phyloP scores from a whole-genome alignment of 257 asterid species.

The Fraxinus quadrangulata region DNA sequence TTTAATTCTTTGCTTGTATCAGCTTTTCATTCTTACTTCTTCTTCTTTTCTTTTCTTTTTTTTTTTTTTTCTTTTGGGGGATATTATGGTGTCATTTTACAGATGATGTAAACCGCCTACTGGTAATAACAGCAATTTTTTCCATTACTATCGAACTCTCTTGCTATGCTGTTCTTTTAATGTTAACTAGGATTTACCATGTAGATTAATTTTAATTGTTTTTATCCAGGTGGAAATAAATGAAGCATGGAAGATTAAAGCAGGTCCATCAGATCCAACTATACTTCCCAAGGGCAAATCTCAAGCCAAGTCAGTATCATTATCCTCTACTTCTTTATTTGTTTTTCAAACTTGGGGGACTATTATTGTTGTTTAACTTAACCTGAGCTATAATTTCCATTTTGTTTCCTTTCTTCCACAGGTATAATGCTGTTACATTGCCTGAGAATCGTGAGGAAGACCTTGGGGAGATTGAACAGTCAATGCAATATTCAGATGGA shows the following conservation, averaged over 20 bases:
- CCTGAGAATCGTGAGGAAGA: conserved; percentile 61
- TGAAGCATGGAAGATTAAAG: conserved; percentile 86
- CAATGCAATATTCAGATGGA: conserved; percentile 45
- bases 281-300: conserved; percentile 65
- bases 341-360: neutral
- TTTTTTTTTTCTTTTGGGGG: neutral
- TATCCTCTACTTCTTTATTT: conserved; percentile 5
- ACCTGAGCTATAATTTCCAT: neutral
- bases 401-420: conserved; percentile 19
- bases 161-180: neutral
- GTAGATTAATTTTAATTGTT: neutral
- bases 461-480: conserved; percentile 56
- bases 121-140: conserved; percentile 47
- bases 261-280: conserved; percentile 62
- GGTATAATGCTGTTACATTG: conserved; percentile 63
- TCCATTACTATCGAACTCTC: neutral
- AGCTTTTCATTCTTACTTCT: neutral
- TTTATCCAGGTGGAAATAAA: conserved; percentile 72
- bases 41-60: neutral
- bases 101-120: conserved; percentile 89
- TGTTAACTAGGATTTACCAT: conserved; percentile 8
- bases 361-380: neutral
- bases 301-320: conserved; percentile 71
- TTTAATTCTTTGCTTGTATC: conserved; percentile 11
- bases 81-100: conserved; percentile 33